Evolutionary conservation across 2,329 filamentous ascomycete genomes (phyloP).

Genomic region (Colletotrichum sp.): DNA sequence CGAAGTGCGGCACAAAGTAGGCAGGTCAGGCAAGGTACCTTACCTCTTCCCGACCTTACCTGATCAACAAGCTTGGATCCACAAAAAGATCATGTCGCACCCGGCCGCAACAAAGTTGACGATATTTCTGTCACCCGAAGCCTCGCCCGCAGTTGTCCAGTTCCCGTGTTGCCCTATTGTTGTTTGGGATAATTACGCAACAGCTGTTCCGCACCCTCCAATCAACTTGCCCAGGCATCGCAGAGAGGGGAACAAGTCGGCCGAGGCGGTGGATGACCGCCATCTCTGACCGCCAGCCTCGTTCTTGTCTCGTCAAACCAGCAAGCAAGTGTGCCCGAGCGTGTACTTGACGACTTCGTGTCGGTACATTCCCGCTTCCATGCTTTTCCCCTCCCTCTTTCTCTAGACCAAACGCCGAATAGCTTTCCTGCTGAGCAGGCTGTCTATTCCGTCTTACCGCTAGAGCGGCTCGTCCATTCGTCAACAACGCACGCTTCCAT

Average conservation of each 20-base stretch:
- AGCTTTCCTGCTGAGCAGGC: neutral
- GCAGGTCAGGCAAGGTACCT: neutral
- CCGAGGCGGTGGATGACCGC: neutral
- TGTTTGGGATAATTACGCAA: neutral
- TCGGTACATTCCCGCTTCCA: constrained; percentile 1
- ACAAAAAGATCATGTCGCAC: neutral
- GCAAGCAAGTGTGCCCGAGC: neutral
- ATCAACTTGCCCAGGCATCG: neutral
- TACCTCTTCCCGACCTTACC: neutral
- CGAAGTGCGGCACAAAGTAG: neutral
- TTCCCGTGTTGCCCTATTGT: neutral
- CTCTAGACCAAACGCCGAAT: neutral
- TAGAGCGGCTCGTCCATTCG: neutral
- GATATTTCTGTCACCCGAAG: neutral
- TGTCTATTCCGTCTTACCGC: neutral
- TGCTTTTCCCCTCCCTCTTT: neutral
- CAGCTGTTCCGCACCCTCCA: neutral
- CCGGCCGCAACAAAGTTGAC: neutral
- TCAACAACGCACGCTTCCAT: neutral
- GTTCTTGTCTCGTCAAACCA: neutral
- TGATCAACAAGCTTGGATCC: neutral
- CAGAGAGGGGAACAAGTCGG: neutral
- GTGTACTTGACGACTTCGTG: neutral
- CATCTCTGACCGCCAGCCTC: neutral
- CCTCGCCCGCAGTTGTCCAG: neutral